Evolutionary conservation across 768 basidiomycete genomes (phyloP).

Genomic region (Rhodotorula paludigena): DNA sequence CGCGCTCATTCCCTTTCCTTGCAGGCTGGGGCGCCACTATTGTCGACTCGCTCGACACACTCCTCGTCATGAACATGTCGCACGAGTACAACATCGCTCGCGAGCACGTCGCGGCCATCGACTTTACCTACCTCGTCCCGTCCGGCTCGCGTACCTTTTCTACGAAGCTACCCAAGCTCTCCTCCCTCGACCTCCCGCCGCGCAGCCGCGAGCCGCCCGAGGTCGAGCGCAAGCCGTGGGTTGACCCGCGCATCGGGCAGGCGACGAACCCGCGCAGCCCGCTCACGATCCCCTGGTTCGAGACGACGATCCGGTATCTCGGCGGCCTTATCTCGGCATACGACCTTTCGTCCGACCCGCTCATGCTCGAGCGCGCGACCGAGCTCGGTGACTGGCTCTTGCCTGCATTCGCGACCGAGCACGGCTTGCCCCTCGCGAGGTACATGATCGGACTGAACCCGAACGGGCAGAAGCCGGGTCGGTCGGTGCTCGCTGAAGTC

Average conservation of each 20-base stretch:
- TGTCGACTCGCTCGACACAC: conserved; percentile 43
- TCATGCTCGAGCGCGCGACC: conserved; percentile 49
- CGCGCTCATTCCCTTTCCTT: not conserved
- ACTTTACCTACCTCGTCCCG: conserved; percentile 41
- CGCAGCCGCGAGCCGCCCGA: not conserved
- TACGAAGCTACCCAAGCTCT: conserved; percentile 10
- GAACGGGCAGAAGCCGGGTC: conserved; percentile 34
- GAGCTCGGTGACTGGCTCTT: conserved; percentile 49
- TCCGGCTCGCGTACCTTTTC: conserved; percentile 16
- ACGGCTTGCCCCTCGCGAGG: conserved; percentile 45
- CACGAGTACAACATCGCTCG: conserved; percentile 44
- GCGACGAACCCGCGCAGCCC: conserved; percentile 4
- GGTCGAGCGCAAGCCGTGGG: not conserved
- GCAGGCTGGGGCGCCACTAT: conserved; percentile 44
- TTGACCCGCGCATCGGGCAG: not conserved
- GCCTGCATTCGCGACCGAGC: conserved; percentile 47
- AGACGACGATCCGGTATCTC: conserved; percentile 51
- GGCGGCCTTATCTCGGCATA: conserved; percentile 50
- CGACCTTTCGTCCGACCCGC: conserved; percentile 49
- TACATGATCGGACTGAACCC: conserved; percentile 46
- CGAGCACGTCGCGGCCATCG: conserved; percentile 43
- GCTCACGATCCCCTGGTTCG: conserved; percentile 46
- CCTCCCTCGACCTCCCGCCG: not conserved
- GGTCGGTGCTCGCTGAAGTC: conserved; percentile 46
- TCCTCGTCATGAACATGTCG: conserved; percentile 43